Conservation (phyloP, 371 early-diverging fungal species). For the Zopfochytrium polystomum region DNA sequence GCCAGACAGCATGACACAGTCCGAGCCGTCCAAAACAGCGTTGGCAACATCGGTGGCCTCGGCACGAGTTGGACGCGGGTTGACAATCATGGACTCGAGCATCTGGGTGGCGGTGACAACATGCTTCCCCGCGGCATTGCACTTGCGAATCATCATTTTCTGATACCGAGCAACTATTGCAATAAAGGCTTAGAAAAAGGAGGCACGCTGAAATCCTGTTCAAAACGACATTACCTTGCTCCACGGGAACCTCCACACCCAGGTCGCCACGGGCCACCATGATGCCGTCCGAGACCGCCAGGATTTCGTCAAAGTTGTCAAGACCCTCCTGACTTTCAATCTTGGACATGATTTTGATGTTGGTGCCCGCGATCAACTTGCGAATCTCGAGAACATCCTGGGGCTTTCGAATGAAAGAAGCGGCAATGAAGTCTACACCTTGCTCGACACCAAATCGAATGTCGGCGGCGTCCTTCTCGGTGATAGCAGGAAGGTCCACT, state of each 20-base stretch:
- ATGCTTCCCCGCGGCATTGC: slow-evolving; percentile 92
- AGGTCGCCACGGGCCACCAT: slow-evolving; percentile 99
- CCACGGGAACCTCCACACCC: slow-evolving; percentile 94
- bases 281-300: slow-evolving; percentile 92
- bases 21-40: slow-evolving; percentile 95
- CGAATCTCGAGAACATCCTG: slow-evolving; percentile 70
- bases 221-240: slow-evolving; percentile 52
- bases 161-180: slow-evolving; percentile 68
- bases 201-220: not conserved
- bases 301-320: slow-evolving; percentile 95
- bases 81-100: slow-evolving; percentile 96
- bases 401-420: slow-evolving; percentile 91
- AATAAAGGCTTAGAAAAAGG: not conserved
- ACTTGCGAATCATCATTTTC: slow-evolving; percentile 95
- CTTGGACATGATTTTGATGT: slow-evolving; percentile 94
- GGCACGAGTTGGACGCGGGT: slow-evolving; percentile 97
- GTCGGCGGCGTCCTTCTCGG: slow-evolving; percentile 90
- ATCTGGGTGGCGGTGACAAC: slow-evolving; percentile 98
- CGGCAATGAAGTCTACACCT: slow-evolving; percentile 94
- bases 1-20: slow-evolving; percentile 98
- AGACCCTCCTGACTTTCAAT: slow-evolving; percentile 96
- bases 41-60: slow-evolving; percentile 98
- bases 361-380: slow-evolving; percentile 68
- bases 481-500: slow-evolving; percentile 87
- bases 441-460: slow-evolving; percentile 90